Evolutionary conservation across 2,329 filamentous ascomycete genomes (phyloP), one percentile per base, ranked within the genome.

Genomic region (Onygena corvina): DNA sequence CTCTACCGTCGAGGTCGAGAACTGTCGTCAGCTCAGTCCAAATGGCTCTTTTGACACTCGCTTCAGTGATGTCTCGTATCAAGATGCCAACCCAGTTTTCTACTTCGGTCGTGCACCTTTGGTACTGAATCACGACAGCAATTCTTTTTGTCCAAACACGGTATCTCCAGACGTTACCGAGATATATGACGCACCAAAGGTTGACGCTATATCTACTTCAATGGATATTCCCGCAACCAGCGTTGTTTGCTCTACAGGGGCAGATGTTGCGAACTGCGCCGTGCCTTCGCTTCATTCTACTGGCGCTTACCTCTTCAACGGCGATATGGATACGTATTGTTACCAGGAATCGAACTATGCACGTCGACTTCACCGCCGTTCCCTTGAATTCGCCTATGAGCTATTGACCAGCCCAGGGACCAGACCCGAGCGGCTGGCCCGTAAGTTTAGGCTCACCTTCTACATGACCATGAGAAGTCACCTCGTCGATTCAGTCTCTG

Each of bases 301-400:
- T 9, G 45, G 33, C 33, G 21, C 25, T 3, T 23, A 33, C 7
- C 14, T 46, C 33, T 46, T 46, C 27, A 31, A 20, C 21, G 23
- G 11, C 29, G 21, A 27, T 33, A 8, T 14, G n/a, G 40, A 12
- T 33, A 79, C 78, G 0, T 81, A 82, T 61, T 74, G 79, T n/a
- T 74, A 77, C 51, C 73, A 79, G 35, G 84, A 90, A 61, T 69
- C 73, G 2, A 81, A 76, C 1, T 88, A 94, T 58, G 80, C 80
- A 9, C 77, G 85, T 6, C 76, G 84, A 2, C 69, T 93, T 6
- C 83, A 86, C 46, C 77, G 86, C 34, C 72, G 73, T 49, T 74
- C 79, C 3, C 57, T 81, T 1, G 84, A 93, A 63, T 67, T 71
- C 25, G 85, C 74, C 1, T 76, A 81, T 51, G 65, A 70, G 4